A percentile compares a stretch with the other conserved stretches of the same genome.
These are phyloP conservation scores for Patellaria atrata DNA, from an alignment of 495 filamentous ascomycete genomes.

Conservation along the genomic window DNA sequence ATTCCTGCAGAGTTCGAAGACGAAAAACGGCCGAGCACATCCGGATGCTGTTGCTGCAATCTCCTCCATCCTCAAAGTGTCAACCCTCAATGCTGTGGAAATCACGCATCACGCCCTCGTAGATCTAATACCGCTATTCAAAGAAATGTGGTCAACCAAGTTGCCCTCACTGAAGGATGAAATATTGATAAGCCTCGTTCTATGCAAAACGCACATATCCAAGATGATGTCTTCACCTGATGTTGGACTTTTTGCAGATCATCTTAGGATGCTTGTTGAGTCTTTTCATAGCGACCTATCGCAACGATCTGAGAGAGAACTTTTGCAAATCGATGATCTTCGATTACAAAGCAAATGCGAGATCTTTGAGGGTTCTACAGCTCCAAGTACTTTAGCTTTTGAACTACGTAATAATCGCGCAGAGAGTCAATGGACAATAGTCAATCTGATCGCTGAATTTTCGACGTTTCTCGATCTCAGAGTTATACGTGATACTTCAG, in stretches of 20 bases:
- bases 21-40: constrained; percentile 45
- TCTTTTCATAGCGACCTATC: too few relatives aligned
- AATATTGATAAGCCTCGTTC: constrained; percentile 55
- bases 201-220: constrained; percentile 45
- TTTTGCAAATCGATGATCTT: too few relatives aligned
- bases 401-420: background rate
- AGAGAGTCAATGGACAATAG: too few relatives aligned
- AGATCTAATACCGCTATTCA: constrained; percentile 55
- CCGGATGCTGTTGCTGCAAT: constrained; percentile 60
- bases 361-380: too few relatives aligned
- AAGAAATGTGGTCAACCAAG: constrained; percentile 58
- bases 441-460: too few relatives aligned
- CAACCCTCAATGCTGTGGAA: constrained; percentile 50
- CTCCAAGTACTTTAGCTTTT: background rate
- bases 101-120: constrained; percentile 43
- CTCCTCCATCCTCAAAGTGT: constrained; percentile 51
- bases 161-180: constrained; percentile 49
- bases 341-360: too few relatives aligned
- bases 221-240: constrained; percentile 24
- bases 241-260: too few relatives aligned
- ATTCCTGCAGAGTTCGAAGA: constrained; percentile 48
- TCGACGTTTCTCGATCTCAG: too few relatives aligned
- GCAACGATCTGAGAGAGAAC: too few relatives aligned
- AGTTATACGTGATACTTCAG: too few relatives aligned
- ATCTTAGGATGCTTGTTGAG: too few relatives aligned